phyloP scores from a whole-genome alignment of 805 yeast species.

The Wickerhamiella nectarea region DNA sequence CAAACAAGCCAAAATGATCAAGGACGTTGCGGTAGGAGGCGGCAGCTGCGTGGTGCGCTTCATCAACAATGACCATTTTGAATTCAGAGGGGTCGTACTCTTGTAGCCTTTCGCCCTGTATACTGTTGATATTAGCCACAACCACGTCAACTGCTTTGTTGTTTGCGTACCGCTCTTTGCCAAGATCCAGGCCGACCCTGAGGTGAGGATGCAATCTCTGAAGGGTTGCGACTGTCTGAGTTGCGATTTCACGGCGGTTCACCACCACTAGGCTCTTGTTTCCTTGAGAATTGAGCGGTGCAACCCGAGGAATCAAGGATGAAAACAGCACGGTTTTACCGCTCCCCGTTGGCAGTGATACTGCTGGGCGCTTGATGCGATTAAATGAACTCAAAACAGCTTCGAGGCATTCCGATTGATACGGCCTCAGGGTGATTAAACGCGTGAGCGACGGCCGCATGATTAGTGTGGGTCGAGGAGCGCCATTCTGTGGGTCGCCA shows the following conservation, averaged over 20 bases:
- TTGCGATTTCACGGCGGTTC: conserved; percentile 66
- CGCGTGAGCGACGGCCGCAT: neutral
- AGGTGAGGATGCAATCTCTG: conserved; percentile 35
- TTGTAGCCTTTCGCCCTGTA: conserved; percentile 34
- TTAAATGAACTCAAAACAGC: conserved; percentile 37
- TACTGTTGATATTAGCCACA: conserved; percentile 64
- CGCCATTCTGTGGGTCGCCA: too few species aligned
- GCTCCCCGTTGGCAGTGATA: conserved; percentile 84
- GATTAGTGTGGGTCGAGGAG: too few species aligned
- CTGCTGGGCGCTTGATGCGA: conserved; percentile 51
- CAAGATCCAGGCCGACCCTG: conserved; percentile 59
- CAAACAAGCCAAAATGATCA: conserved; percentile 35
- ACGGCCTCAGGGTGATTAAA: conserved; percentile 21
- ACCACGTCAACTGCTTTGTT: conserved; percentile 43
- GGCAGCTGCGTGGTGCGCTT: conserved; percentile 86
- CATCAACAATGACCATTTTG: conserved; percentile 71
- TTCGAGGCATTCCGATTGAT: conserved; percentile 60
- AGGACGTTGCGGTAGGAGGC: conserved; percentile 46
- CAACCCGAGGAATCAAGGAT: conserved; percentile 22
- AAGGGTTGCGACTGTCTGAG: conserved; percentile 50
- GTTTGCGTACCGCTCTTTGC: conserved; percentile 29
- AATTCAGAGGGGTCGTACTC: conserved; percentile 44
- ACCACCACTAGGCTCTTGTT: conserved; percentile 47
- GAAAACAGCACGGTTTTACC: conserved; percentile 76
- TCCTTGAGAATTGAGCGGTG: conserved; percentile 25